Evolutionary conservation across 2,329 filamentous ascomycete genomes (phyloP), one percentile per base, ranked within the genome.

Genomic region (Aspergillus terreus): DNA sequence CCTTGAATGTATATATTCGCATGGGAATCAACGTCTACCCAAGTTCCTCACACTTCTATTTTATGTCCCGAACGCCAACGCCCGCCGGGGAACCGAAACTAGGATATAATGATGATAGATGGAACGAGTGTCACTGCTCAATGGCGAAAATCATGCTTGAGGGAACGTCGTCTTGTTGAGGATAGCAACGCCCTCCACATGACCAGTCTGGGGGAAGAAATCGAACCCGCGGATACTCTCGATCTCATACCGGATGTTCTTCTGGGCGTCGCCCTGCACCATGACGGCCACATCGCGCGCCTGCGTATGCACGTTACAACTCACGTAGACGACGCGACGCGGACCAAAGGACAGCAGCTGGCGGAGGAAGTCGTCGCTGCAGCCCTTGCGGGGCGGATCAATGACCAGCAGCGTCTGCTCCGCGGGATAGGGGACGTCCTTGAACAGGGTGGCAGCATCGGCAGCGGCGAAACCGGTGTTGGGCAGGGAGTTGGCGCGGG

Each of bases 231-330:
- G 80, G 44, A 99, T 72, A 66, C 88, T 95, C 78, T 97, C 92
- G 67, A 99, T 88, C 70, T 86, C 83, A 72, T 96, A 99, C 55
- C 79, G 47, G 71, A 66, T 66, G 42, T 70, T 63, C 36, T 62
- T 59, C 46, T 64, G 61, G 44, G 64, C 63, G 21, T 67, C 63
- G 12, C 92, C 91, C 33, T 86, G 80, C 1, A 97, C 90, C 63
- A 99, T 73, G 55, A 92, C 83, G 0, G 92, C 94, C 1, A 99
- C 85, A 71, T 99, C 94, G 48, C 94, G 78, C 12, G 94, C 94
- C 79, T 97, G 94, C 7, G 92, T 97, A 68, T 99, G 94, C 58
- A 99, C 94, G 65, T 99, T 99, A 64, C 94, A 99, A 67, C 89
- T 95, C 38, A 99, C 92, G 69, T 99, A 99, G 4, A 96, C 84